Conservation (phyloP, 129 eudicot genomes). For the Centaurea solstitialis region DNA sequence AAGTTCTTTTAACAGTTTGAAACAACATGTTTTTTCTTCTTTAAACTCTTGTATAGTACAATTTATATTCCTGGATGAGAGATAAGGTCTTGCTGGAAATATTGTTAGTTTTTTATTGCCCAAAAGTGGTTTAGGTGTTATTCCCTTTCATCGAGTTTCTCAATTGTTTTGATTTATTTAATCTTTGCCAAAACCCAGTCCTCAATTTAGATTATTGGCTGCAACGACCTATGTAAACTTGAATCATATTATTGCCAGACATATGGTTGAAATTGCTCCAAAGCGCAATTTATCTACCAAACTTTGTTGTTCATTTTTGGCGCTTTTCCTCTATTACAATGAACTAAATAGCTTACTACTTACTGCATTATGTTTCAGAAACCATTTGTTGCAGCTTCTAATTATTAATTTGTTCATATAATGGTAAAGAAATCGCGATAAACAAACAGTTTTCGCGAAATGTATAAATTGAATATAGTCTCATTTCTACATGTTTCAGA, state of each 20-base stretch:
- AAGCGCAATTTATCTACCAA: background rate
- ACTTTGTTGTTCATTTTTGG: background rate
- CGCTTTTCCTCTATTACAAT: background rate
- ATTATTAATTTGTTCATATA: background rate
- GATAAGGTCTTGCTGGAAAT: background rate
- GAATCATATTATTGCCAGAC: background rate
- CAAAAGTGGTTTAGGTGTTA: background rate
- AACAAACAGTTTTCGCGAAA: background rate
- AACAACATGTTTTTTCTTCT: background rate
- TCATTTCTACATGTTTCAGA: background rate
- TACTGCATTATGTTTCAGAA: background rate
- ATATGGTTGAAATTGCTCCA: background rate
- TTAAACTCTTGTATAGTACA: background rate
- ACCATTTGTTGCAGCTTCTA: background rate
- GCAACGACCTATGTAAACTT: background rate
- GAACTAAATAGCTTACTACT: conserved; percentile 12
- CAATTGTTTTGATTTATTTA: background rate
- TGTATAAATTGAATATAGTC: background rate
- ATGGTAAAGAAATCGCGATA: background rate
- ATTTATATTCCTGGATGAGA: background rate
- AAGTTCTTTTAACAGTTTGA: background rate
- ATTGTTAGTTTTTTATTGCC: background rate
- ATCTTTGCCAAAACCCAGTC: background rate
- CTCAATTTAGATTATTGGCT: background rate
- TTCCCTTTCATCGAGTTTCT: background rate